A percentile compares a stretch with the other conserved stretches of the same genome.
phyloP scores from a whole-genome alignment of 73 alveolate genomes.

The Paraurostyla sp. region DNA sequence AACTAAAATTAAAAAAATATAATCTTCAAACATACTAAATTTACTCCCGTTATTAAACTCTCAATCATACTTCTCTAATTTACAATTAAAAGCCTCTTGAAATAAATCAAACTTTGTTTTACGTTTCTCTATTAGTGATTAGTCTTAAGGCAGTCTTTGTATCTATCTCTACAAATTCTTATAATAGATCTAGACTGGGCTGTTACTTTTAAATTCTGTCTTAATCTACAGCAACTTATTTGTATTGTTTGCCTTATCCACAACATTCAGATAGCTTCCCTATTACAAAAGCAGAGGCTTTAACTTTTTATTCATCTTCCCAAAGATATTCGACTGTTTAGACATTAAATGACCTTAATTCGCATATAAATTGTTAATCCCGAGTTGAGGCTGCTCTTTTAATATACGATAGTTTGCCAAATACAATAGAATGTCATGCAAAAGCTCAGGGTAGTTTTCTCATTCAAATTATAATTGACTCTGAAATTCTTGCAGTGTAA shows the following conservation, averaged over 20 bases:
- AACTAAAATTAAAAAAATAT: neutral
- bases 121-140: neutral
- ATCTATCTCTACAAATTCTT: neutral
- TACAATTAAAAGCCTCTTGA: neutral
- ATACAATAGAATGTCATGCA: neutral
- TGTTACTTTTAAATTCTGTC: neutral
- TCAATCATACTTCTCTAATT: neutral
- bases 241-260: too few species aligned
- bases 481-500: neutral
- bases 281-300: too few species aligned
- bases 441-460: neutral
- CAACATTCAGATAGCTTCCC: too few species aligned
- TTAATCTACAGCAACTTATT: too few species aligned
- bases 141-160: neutral
- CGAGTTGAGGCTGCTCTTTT: neutral
- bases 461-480: neutral
- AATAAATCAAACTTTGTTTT: neutral
- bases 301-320: neutral
- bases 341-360: too few species aligned
- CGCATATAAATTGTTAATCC: neutral
- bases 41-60: neutral
- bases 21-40: neutral
- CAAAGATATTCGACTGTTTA: too few species aligned
- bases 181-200: neutral
- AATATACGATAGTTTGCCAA: neutral